Base-by-base conservation (phyloP, 2,329 filamentous ascomycete genomes). In the Colletotrichum orchidophilum region DNA sequence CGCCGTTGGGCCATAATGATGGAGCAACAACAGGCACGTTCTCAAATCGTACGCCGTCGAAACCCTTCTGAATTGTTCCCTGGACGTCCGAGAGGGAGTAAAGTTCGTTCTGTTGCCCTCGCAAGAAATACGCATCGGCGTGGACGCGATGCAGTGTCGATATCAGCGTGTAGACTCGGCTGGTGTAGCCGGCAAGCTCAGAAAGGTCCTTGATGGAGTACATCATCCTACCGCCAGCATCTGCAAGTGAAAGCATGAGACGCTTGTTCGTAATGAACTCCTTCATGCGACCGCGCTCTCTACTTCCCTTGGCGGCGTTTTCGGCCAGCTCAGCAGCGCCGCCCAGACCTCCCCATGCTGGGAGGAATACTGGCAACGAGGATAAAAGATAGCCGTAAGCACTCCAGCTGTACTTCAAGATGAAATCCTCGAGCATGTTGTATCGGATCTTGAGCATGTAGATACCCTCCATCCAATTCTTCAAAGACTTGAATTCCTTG, bases 201-300 rank as follows among this genome's bases (percentile, higher is more conserved):
- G 95, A 95, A 42, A 99, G 89, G 78, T 99, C 97, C 83, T 99
- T 99, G 86, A 99, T 97, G 73, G 94, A 96, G 85, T 99, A 99
- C 96, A 99, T 99, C 94, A 99, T 98, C 57, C 96, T 90, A 29
- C 96, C 96, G 70, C 96, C 96, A 1, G 96, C 96, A 81, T 99
- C 96, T 11, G 96, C 96, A 46, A 99, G 88, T 18, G 96, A 98
- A 35, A 99, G 88, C 96, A 99, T 98, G 49, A 99, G 91, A 5
- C 96, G 91, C 82, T 99, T 98, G 84, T 99, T 99, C 13, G 96
- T 99, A 82, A 99, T 98, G 82, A 99, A 99, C 39, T 97, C 94
- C 83, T 97, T 96, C 94, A 98, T 99, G 50, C 97, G 94, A 67
- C 92, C 91, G 57, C 93, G 90, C 80, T 97, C 94, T 31, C 93